Percentiles rank a stretch among this genome's conserved stretches.
These are phyloP conservation scores for Acer yangbiense DNA, from an alignment of 345 rosid species.

Conservation along the genomic window DNA sequence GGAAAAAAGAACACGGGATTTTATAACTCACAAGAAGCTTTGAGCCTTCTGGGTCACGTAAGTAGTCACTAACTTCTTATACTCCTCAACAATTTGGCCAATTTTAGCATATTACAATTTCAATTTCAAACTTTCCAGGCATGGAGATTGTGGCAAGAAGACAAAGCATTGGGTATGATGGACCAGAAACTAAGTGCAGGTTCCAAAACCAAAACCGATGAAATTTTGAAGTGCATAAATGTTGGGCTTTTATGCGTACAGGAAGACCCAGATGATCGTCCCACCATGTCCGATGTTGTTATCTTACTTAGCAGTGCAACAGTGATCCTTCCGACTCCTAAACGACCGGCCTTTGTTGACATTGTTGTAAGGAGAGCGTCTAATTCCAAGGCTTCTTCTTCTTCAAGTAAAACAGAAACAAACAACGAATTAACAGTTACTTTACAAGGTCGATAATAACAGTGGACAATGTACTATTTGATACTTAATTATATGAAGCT, in stretches of 20 bases:
- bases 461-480: too few species aligned
- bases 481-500: too few species aligned
- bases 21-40: constrained; percentile 8
- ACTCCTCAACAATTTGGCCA: background rate
- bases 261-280: constrained; percentile 37
- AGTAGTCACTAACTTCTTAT: constrained; percentile 2
- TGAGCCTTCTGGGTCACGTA: constrained; percentile 27
- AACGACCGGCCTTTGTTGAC: too few species aligned
- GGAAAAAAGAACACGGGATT: constrained; percentile 30
- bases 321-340: too few species aligned
- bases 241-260: constrained; percentile 38
- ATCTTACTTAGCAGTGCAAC: background rate
- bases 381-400: too few species aligned
- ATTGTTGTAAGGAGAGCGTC: too few species aligned
- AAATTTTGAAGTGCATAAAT: constrained; percentile 31
- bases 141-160: constrained; percentile 54
- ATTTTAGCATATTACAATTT: background rate
- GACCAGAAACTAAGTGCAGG: constrained; percentile 33
- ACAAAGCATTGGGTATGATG: constrained; percentile 34
- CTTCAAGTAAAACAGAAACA: too few species aligned
- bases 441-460: too few species aligned
- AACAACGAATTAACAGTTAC: too few species aligned
- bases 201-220: constrained; percentile 13
- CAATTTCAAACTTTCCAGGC: constrained; percentile 32
- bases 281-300: constrained; percentile 33